Conservation (phyloP, 768 basidiomycete genomes). For the Podaxis sp. region DNA sequence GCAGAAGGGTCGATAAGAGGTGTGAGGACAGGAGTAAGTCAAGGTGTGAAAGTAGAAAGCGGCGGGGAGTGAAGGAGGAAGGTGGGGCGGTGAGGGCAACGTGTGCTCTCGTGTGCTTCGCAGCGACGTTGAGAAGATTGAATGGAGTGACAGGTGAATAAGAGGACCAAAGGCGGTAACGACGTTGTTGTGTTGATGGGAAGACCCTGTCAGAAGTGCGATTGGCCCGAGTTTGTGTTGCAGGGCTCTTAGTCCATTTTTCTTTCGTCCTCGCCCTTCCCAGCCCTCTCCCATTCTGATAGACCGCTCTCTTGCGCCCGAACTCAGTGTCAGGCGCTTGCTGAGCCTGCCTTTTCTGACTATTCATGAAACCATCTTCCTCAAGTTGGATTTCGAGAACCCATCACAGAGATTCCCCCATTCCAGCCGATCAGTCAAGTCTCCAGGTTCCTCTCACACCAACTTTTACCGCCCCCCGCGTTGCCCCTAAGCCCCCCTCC, state of each 20-base stretch:
- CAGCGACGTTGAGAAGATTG: not conserved
- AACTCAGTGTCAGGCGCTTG: slow-evolving; percentile 5
- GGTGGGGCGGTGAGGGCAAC: not conserved
- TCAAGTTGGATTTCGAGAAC: slow-evolving; percentile 40
- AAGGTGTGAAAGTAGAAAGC: not conserved
- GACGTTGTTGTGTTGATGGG: not conserved
- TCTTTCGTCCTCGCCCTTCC: slow-evolving; percentile 5
- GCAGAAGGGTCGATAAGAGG: not conserved
- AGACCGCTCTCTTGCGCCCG: not conserved
- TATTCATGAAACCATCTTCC: slow-evolving; percentile 41
- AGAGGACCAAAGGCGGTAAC: not conserved
- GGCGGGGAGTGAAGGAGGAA: not conserved
- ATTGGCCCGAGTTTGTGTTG: slow-evolving; percentile 6
- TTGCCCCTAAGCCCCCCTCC: slow-evolving; percentile 36
- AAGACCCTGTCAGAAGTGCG: slow-evolving; percentile 1
- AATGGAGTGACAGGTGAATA: not conserved
- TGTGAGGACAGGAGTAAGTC: not conserved
- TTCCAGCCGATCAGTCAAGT: slow-evolving; percentile 26
- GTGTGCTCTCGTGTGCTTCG: not conserved
- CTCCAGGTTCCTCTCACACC: slow-evolving; percentile 44
- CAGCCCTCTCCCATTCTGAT: not conserved
- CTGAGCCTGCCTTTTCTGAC: not conserved
- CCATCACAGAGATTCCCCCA: slow-evolving; percentile 37
- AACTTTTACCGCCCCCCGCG: slow-evolving; percentile 39
- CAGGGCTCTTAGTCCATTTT: not conserved